These are phyloP conservation scores for Ophiostoma himal-ulmi DNA, from an alignment of 2,329 filamentous ascomycete genomes.

Conservation along the genomic window DNA sequence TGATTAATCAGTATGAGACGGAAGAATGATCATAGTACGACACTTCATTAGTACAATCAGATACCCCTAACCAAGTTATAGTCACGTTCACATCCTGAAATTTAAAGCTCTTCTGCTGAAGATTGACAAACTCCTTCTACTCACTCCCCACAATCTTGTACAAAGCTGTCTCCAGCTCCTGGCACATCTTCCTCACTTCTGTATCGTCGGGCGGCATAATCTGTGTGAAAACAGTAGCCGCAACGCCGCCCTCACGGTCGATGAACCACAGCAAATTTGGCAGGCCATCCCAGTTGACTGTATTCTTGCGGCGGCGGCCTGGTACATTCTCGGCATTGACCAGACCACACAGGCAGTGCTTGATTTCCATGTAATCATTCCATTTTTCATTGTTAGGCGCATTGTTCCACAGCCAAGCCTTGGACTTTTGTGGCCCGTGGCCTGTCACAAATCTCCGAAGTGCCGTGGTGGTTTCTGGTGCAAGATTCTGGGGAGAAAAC, in stretches of 20 bases:
- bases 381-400: slow-evolving; percentile 29
- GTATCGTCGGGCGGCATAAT: background rate
- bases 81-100: background rate
- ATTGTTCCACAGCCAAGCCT: background rate
- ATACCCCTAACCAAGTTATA: background rate
- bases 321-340: slow-evolving; percentile 33
- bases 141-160: background rate
- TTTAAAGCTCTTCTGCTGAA: background rate
- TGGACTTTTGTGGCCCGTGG: background rate
- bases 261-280: slow-evolving; percentile 45
- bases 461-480: background rate
- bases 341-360: slow-evolving; percentile 39
- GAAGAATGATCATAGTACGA: background rate
- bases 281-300: slow-evolving; percentile 44
- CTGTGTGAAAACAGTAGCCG: background rate
- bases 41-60: background rate
- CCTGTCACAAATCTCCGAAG: background rate
- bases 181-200: background rate
- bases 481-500: background rate
- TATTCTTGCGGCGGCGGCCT: slow-evolving; percentile 41
- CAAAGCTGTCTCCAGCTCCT: background rate
- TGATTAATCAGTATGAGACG: slow-evolving; percentile 25
- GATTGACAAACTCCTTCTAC: background rate
- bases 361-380: slow-evolving; percentile 32
- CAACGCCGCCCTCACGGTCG: slow-evolving; percentile 42